Percentiles rank a stretch among this genome's conserved stretches.
Evolutionary conservation across 371 early-diverging fungal species (phyloP).

Genomic region (Zychaea mexicana): DNA sequence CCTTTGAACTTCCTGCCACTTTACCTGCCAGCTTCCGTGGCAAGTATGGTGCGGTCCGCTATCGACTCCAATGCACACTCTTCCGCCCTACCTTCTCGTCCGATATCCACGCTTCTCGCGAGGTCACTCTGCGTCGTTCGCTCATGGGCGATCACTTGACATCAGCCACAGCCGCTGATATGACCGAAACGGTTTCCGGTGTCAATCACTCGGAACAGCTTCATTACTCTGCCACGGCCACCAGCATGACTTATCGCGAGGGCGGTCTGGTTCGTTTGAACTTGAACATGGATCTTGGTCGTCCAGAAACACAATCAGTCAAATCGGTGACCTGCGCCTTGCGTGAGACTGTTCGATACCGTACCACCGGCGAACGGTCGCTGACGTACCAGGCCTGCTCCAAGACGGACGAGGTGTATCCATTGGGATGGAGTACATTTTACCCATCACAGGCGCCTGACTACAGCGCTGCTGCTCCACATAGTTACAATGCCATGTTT

Average conservation of each 20-base stretch:
- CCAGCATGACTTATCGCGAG: constrained; percentile 47
- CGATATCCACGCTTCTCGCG: constrained; percentile 35
- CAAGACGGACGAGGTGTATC: constrained; percentile 24
- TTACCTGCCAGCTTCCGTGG: constrained; percentile 47
- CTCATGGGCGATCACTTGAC: constrained; percentile 29
- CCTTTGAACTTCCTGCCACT: constrained; percentile 42
- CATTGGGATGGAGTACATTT: constrained; percentile 33
- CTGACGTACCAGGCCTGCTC: constrained; percentile 12
- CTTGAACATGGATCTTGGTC: constrained; percentile 30
- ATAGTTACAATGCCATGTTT: constrained; percentile 32
- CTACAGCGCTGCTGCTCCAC: constrained; percentile 18
- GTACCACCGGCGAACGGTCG: constrained; percentile 33
- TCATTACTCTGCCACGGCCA: constrained; percentile 39
- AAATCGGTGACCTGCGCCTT: constrained; percentile 47
- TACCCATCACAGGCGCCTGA: constrained; percentile 20
- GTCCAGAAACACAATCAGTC: constrained; percentile 34
- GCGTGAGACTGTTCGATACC: constrained; percentile 43
- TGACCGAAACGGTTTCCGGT: constrained; percentile 33
- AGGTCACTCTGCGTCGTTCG: constrained; percentile 40
- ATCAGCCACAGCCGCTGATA: constrained; percentile 20
- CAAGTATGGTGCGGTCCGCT: constrained; percentile 46
- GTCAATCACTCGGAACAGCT: constrained; percentile 29
- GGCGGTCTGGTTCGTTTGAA: constrained; percentile 47
- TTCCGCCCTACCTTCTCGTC: constrained; percentile 42
- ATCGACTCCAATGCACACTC: constrained; percentile 36